Evolutionary conservation across 176 grass and related monocot species (phyloP).

Genomic region (Triticum dicoccoides): DNA sequence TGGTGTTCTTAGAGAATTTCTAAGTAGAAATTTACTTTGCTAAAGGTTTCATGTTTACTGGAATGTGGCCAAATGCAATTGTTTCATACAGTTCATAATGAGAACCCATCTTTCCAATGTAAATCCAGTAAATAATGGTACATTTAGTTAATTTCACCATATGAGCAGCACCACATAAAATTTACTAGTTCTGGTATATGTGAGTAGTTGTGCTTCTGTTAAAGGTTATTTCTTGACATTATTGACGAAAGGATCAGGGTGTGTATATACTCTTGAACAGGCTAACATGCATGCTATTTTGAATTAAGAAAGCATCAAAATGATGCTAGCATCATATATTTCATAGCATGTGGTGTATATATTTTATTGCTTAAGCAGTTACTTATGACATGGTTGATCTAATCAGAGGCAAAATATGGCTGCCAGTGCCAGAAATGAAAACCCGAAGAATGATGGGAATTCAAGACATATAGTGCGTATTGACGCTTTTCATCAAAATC

Average conservation of each 20-base stretch:
- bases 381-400: background rate
- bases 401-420: conserved; percentile 44
- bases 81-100: background rate
- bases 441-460: conserved; percentile 38
- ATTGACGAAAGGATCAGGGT: background rate
- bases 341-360: background rate
- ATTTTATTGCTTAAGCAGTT: background rate
- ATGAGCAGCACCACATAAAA: background rate
- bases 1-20: background rate
- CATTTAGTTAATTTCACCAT: background rate
- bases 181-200: background rate
- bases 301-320: background rate
- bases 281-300: background rate
- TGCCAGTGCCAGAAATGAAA: conserved; percentile 37
- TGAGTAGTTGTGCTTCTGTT: background rate
- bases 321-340: background rate
- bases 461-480: conserved; percentile 42
- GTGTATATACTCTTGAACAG: background rate
- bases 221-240: background rate
- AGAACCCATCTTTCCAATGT: background rate
- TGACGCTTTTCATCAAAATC: conserved; percentile 45
- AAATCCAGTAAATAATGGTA: background rate
- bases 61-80: background rate
- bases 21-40: background rate
- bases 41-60: conserved; percentile 7